Base-by-base conservation (phyloP, 768 basidiomycete species). In the Pulveroboletus sp. region DNA sequence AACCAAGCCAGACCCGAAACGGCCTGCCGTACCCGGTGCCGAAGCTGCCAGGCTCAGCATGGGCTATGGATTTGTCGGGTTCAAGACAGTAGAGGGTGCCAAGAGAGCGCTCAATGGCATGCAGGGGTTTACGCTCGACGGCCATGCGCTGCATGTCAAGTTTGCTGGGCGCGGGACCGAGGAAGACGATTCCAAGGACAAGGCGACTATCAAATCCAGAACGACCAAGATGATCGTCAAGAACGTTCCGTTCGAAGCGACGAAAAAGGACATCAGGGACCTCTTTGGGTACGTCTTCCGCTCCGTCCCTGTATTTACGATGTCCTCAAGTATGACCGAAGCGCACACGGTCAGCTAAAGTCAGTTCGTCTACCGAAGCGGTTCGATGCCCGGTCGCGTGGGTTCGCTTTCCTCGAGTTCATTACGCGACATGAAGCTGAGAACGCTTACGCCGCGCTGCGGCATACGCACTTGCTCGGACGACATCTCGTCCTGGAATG, bases 361-460 rank as follows among this genome's bases (percentile, higher is more conserved):
- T 94, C 94, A 0, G 87, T 94, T 0, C 89, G 96, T 5, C 68
- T 99, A 2, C 96, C 96, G 14, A 88, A 86, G 67, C 93, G 93
- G 64, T 89, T 95, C 71, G 87, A 94, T 60, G 79, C 86, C 14
- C 80, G 86, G 38, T 84, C 89, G 2, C 83, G 96, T 27, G 96
- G 96, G 4, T 99, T 98, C 66, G 96, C 93, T 2, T 99, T 98
- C 73, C 76, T 97, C 59, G 94, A 99, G 56, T 98, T 98, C 64
- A 78, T 89, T 17, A 85, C 91, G 2, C 79, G 89, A 16, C 82
- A 83, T 42, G 95, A 99, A 61, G 95, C 95, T 2, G 87, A 92
- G 65, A 85, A 85, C 36, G 95, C 92, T 0, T 92, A 86, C 67
- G 81, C 79, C 23, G 83, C 91, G 11, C 78, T 99, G 20, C 80